Evolutionary conservation across 2,329 filamentous ascomycete genomes (phyloP), one percentile per base, ranked within the genome.

Genomic region (Chrysoporthe puriensis): DNA sequence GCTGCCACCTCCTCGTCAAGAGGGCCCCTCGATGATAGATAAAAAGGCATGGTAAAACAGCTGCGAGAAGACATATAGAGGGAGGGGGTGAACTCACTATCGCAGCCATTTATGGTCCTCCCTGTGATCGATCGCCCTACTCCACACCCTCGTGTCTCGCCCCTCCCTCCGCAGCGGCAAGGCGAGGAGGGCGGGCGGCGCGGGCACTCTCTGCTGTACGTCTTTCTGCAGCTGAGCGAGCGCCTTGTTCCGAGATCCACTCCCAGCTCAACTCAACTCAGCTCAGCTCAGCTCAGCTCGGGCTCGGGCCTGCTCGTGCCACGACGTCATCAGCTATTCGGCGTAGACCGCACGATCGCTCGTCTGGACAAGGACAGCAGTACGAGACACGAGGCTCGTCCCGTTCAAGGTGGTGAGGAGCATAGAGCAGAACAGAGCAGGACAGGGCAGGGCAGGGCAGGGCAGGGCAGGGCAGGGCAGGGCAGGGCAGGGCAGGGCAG

Each of bases 101-200:
- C 36, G 67, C 67, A 67, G 67, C 67, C 67, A 69, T 69, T 58
- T 63, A 69, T 62, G 42, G 43, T 36, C 16, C 32, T 56, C 26
- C 16, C 32, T 26, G 40, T 46, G 42, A 11, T 21, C 7, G 34
- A 7, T 21, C 13, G 40, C 42, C 42, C 42, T 61, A 21, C 36
- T 40, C 9, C 58, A 46, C 13, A 13, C 59, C 59, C 59, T 48
- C 43, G 11, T 44, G 2, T 21, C 18, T 42, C 26, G 57, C n/a
- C 57, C n/a, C n/a, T 40, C 59, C 42, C 40, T 32, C 50, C 4
- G 21, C n/a, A 54, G 26, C 26, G n/a, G 50, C 26, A 26, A 26
- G 26, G 26, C 26, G 26, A 26, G 26, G 26, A 26, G 26, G 26
- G 26, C 18, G 34, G n/a, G 3, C 18, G 21, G 18, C 9, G 16